Evolutionary conservation across 371 early-diverging fungal genomes (phyloP), one percentile per base, ranked within the genome.

Genomic region (Lichtheimia corymbifera): DNA sequence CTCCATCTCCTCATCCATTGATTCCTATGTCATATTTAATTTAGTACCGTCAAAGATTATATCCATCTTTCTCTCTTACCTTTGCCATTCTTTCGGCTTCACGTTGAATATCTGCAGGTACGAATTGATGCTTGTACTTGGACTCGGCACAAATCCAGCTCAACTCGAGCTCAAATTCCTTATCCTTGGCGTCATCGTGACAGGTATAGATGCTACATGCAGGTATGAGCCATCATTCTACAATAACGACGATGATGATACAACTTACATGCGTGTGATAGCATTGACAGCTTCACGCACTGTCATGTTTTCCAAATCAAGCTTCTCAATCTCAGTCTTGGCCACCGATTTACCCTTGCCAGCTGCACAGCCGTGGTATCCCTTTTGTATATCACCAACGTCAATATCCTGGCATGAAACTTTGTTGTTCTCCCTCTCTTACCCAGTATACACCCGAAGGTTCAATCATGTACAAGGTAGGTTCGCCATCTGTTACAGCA

Each of bases 271-370:
- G 74, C 94, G 83, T 2, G 99, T 96, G 45, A 95, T 97, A 62
- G 94, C 93, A 73, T 91, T 94, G 35, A 95, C 93, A 25, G 96
- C 97, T 65, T 98, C 91, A 25, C 89, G 88, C 53, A 85, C 90
- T 12, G 93, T 88, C 86, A 98, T 78, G 41, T 91, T 84, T 11
- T 85, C 83, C 53, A 97, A 75, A 61, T 96, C 89, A 53, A 98
- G 83, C 76, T 97, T 98, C 63, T 98, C 99, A 53, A 98, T 87
- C 74, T 97, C 97, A 20, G 97, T 96, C 79, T 95, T 97, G 55
- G 97, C 99, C 40, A 93, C 91, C 70, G 96, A 95, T 62, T 93
- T 90, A 58, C 97, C 98, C 81, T 97, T 98, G 65, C 99, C 99
- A 53, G 91, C 85, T 25, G 97, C 99, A 68, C 92, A 91, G 17